phyloP scores from a whole-genome alignment of 129 eudicot genomes.

The Artemisia argyi region DNA sequence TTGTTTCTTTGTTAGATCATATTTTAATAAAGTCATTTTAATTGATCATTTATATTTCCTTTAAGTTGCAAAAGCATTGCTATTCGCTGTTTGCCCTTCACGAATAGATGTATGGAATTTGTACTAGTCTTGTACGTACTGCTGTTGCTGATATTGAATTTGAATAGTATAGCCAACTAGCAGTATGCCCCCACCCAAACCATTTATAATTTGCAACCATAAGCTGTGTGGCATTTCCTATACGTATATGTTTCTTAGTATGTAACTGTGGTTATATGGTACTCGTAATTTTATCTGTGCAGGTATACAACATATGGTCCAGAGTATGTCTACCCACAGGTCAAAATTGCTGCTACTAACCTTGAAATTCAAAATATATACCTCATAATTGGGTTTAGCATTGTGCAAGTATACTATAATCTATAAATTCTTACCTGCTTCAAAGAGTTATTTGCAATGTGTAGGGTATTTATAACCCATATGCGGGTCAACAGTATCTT shows the following conservation, averaged over 20 bases:
- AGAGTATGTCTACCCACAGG: conserved; percentile 79
- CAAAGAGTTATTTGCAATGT: conserved; percentile 5
- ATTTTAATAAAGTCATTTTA: neutral
- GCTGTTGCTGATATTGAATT: too few species aligned
- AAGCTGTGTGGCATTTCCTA: neutral
- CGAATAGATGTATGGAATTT: too few species aligned
- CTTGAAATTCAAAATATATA: neutral
- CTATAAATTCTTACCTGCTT: neutral
- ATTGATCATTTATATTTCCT: neutral
- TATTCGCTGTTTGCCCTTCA: neutral
- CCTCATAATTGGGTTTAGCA: neutral
- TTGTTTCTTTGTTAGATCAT: neutral
- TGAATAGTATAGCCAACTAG: too few species aligned
- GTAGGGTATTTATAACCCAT: conserved; percentile 73
- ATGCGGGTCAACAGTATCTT: conserved; percentile 75
- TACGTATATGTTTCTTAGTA: neutral
- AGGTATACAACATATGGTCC: conserved; percentile 72
- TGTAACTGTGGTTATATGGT: conserved; percentile 18
- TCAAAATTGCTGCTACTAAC: conserved; percentile 17
- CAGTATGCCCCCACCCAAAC: too few species aligned
- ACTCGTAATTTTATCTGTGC: conserved; percentile 28
- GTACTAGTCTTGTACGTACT: too few species aligned
- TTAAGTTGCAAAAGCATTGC: neutral
- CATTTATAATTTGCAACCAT: neutral
- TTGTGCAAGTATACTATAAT: neutral